Conservation (phyloP, 441 rosid species). For the Sinapis alba region DNA sequence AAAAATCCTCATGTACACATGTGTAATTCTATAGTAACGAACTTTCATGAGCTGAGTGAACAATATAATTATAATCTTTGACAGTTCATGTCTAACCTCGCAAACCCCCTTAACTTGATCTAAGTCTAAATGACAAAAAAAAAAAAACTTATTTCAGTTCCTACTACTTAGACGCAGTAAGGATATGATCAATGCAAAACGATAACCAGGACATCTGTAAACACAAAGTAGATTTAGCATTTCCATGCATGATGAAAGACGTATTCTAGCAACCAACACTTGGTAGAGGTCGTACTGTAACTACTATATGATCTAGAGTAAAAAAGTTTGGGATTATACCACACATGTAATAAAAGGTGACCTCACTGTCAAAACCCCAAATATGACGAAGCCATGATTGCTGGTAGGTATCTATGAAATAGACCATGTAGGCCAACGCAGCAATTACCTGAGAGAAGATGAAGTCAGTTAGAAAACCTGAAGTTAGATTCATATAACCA, state of each 20-base stretch:
- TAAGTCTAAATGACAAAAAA: no score
- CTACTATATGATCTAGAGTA: slow-evolving; percentile 1
- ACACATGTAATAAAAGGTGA: slow-evolving; percentile 96
- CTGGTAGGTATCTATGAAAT: slow-evolving; percentile 73
- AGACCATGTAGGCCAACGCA: slow-evolving; percentile 86
- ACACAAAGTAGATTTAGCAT: no score
- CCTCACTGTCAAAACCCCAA: slow-evolving; percentile 90
- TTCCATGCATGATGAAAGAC: no score
- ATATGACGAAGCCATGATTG: slow-evolving; percentile 86
- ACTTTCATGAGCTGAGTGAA: neutral
- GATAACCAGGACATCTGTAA: no score
- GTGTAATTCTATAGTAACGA: neutral
- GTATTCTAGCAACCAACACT: no score
- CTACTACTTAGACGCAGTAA: no score
- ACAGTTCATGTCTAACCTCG: neutral
- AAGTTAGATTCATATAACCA: neutral
- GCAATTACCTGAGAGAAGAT: slow-evolving; percentile 73
- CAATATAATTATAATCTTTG: neutral
- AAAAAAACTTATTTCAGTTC: no score
- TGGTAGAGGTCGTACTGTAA: no score
- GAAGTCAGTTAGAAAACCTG: neutral
- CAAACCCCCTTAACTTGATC: neutral
- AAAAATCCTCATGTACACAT: neutral
- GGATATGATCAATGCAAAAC: no score
- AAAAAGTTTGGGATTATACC: slow-evolving; percentile 51